phyloP scores from a whole-genome alignment of 495 filamentous ascomycete species.

The Aspergillus incahuasiensis region DNA sequence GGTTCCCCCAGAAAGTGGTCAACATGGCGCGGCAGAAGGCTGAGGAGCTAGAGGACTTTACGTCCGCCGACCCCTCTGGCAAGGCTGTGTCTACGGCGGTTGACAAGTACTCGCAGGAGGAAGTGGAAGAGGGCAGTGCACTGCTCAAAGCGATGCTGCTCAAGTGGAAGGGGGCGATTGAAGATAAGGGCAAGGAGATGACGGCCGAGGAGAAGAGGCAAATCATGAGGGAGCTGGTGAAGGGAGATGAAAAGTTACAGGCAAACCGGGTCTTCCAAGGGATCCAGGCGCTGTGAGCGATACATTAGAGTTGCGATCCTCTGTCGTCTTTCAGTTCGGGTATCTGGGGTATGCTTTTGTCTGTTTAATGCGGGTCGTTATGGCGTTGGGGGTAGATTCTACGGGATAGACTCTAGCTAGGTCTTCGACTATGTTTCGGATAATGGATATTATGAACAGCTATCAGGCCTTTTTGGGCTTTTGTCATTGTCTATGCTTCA shows the following conservation, averaged over 20 bases:
- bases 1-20: constrained; percentile 97
- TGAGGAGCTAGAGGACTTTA: constrained; percentile 96
- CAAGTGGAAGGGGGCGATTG: constrained; percentile 83
- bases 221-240: constrained; percentile 74
- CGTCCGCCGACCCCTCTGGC: constrained; percentile 56
- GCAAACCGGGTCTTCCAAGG: constrained; percentile 86
- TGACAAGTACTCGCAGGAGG: constrained; percentile 66
- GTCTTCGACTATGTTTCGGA: background rate
- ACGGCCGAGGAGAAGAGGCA: constrained; percentile 72
- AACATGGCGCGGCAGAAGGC: constrained; percentile 98
- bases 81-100: constrained; percentile 36
- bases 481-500: background rate
- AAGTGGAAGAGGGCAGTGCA: constrained; percentile 86
- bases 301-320: background rate
- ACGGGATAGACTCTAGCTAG: background rate
- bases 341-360: background rate
- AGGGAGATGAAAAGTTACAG: constrained; percentile 62
- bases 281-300: constrained; percentile 68
- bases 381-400: constrained; percentile 3
- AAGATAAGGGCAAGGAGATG: constrained; percentile 52
- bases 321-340: background rate
- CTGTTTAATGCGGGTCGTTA: background rate
- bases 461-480: background rate
- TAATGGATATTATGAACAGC: background rate
- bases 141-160: constrained; percentile 80